A percentile compares a stretch with the other conserved stretches of the same genome.
phyloP scores from a whole-genome alignment of 176 grass and related monocot species.

The Hyparrhenia diplandra region DNA sequence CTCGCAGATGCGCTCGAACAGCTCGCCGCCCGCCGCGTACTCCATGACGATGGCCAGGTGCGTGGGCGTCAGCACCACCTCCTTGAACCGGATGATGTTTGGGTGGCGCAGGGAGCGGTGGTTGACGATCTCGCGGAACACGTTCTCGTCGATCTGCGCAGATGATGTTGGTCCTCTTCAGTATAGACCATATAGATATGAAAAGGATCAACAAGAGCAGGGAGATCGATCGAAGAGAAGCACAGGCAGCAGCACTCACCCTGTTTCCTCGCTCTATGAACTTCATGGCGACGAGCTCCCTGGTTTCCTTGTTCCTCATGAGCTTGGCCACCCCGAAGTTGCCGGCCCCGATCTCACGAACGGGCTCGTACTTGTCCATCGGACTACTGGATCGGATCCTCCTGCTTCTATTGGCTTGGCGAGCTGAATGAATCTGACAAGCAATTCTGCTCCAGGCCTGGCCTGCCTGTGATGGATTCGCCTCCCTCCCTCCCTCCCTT shows the following conservation, averaged over 20 bases:
- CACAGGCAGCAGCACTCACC: slow-evolving; percentile 13
- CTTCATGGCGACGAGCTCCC: slow-evolving; percentile 78
- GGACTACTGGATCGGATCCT: neutral
- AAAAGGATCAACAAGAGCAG: too few relatives aligned
- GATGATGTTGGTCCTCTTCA: too few relatives aligned
- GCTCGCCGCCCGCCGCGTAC: slow-evolving; percentile 90
- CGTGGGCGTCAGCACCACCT: slow-evolving; percentile 80
- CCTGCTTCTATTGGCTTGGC: too few relatives aligned
- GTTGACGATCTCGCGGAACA: slow-evolving; percentile 88
- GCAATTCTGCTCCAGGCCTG: too few relatives aligned
- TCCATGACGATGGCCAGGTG: slow-evolving; percentile 96
- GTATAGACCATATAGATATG: too few relatives aligned
- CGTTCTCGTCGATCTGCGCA: slow-evolving; percentile 75
- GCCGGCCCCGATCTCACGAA: slow-evolving; percentile 78
- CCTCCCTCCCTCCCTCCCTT: too few relatives aligned
- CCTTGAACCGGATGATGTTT: slow-evolving; percentile 89
- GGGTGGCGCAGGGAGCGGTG: slow-evolving; percentile 76
- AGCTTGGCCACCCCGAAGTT: slow-evolving; percentile 81
- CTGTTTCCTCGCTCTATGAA: slow-evolving; percentile 72
- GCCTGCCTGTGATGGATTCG: too few relatives aligned
- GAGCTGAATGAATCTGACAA: too few relatives aligned
- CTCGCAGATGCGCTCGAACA: slow-evolving; percentile 94
- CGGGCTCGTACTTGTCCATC: slow-evolving; percentile 77
- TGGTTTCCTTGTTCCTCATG: slow-evolving; percentile 58
- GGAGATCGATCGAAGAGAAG: too few relatives aligned